A percentile compares a stretch with the other conserved stretches of the same genome.
These are phyloP conservation scores for Flaveria bidentis DNA, from an alignment of 129 eudicot species.

Conservation along the genomic window DNA sequence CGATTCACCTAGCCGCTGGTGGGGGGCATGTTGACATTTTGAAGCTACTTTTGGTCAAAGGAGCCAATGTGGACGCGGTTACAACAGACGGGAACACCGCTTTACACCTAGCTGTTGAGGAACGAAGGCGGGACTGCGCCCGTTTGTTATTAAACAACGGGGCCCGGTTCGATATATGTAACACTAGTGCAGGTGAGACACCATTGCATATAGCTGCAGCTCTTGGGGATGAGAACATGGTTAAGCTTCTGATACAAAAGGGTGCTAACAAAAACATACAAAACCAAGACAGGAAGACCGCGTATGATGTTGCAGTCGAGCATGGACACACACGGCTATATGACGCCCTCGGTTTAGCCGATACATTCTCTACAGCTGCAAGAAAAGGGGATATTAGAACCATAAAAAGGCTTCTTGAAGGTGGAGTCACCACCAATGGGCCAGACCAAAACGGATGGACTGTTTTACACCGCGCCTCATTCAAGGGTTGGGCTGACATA, in stretches of 20 bases:
- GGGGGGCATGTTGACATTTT: constrained; percentile 60
- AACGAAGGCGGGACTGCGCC: constrained; percentile 57
- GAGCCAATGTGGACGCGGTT: constrained; percentile 47
- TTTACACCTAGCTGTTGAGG: constrained; percentile 70
- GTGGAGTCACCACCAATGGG: constrained; percentile 52
- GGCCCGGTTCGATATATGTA: constrained; percentile 48
- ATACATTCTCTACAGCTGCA: constrained; percentile 53
- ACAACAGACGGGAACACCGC: constrained; percentile 72
- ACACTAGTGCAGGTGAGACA: constrained; percentile 44
- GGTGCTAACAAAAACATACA: constrained; percentile 68
- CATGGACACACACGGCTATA: constrained; percentile 54
- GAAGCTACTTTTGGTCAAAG: constrained; percentile 54
- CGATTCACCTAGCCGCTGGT: constrained; percentile 65
- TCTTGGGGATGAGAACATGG: constrained; percentile 73
- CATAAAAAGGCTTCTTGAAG: constrained; percentile 50
- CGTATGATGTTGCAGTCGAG: constrained; percentile 63
- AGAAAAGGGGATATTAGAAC: constrained; percentile 61
- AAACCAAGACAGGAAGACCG: constrained; percentile 46
- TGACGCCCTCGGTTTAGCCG: constrained; percentile 55
- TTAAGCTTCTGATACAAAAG: constrained; percentile 56
- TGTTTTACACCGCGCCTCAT: constrained; percentile 62
- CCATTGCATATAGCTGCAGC: constrained; percentile 67
- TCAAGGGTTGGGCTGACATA: constrained; percentile 52
- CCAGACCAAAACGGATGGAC: constrained; percentile 80
- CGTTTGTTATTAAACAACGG: constrained; percentile 43